Conservation (phyloP, 371 early-diverging fungal genomes). For the Apophysomyces trapeziformis region DNA sequence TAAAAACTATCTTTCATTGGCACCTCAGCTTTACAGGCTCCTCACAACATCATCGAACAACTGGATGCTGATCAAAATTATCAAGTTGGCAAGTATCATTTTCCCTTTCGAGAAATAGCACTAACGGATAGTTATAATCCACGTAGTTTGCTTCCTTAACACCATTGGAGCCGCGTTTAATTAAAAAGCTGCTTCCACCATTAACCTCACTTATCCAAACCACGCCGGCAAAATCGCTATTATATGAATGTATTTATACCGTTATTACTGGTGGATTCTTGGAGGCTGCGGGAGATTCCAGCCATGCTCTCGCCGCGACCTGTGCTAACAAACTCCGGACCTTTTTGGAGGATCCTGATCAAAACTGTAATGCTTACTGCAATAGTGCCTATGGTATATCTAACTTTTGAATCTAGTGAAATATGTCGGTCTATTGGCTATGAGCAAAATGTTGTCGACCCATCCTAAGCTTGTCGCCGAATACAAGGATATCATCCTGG, state of each 20-base stretch:
- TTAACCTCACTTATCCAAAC: conserved; percentile 84
- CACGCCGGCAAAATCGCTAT: conserved; percentile 91
- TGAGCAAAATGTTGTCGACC: conserved; percentile 78
- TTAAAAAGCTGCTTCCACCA: conserved; percentile 87
- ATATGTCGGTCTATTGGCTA: conserved; percentile 89
- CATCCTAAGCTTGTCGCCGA: conserved; percentile 86
- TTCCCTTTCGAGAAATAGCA: not conserved
- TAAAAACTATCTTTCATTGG: conserved; percentile 88
- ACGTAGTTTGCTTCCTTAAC: conserved; percentile 88
- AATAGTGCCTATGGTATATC: not conserved
- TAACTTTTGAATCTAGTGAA: conserved; percentile 60
- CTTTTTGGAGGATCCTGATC: conserved; percentile 89
- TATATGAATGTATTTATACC: conserved; percentile 95
- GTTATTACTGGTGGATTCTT: conserved; percentile 91
- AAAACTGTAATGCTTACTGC: conserved; percentile 72
- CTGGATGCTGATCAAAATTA: conserved; percentile 98
- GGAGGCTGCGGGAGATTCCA: conserved; percentile 64
- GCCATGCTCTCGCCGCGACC: conserved; percentile 76
- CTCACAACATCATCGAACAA: conserved; percentile 89
- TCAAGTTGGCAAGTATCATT: conserved; percentile 77
- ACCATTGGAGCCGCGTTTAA: conserved; percentile 91
- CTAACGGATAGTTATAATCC: not conserved
- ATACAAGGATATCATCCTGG: conserved; percentile 82
- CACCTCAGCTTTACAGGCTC: conserved; percentile 90
- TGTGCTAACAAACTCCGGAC: conserved; percentile 86